These are phyloP conservation scores for Claviceps africana DNA, from an alignment of 2,329 filamentous ascomycete species.

Conservation along the genomic window DNA sequence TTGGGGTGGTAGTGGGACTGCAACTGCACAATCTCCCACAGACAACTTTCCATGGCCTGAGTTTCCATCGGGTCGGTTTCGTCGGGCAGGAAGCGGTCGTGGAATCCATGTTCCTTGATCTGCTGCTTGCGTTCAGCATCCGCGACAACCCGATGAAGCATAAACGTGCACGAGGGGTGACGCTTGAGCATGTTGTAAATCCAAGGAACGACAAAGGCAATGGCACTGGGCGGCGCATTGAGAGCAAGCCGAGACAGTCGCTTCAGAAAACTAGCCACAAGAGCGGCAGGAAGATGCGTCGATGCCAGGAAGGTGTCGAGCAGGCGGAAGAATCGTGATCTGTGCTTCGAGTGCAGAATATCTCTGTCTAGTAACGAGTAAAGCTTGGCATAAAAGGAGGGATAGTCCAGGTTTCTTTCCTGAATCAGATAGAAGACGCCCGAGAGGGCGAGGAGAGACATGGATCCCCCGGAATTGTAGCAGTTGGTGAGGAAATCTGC, in stretches of 20 bases:
- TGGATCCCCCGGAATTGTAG: slow-evolving; percentile 75
- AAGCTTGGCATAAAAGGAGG: slow-evolving; percentile 82
- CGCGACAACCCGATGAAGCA: slow-evolving; percentile 69
- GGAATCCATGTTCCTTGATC: slow-evolving; percentile 44
- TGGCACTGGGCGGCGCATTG: slow-evolving; percentile 77
- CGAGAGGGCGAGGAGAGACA: slow-evolving; percentile 74
- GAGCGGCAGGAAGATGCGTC: slow-evolving; percentile 76
- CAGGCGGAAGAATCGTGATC: slow-evolving; percentile 83
- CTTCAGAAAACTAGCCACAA: slow-evolving; percentile 95
- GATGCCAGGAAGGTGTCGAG: slow-evolving; percentile 83
- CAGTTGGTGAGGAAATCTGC: slow-evolving; percentile 96
- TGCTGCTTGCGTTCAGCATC: slow-evolving; percentile 42
- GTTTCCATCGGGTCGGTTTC: slow-evolving; percentile 78
- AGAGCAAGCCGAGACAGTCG: slow-evolving; percentile 71
- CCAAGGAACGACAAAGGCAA: slow-evolving; percentile 82
- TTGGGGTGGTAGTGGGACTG: slow-evolving; percentile 95
- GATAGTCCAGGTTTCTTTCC: slow-evolving; percentile 89
- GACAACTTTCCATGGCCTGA: slow-evolving; percentile 72
- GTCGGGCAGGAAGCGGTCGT: slow-evolving; percentile 62
- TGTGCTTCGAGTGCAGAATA: slow-evolving; percentile 84
- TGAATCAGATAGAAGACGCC: slow-evolving; percentile 92
- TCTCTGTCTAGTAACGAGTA: slow-evolving; percentile 82
- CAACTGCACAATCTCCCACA: slow-evolving; percentile 89
- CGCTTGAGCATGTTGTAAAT: slow-evolving; percentile 87
- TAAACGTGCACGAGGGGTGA: slow-evolving; percentile 85